Base-by-base conservation (phyloP, 2,329 filamentous ascomycete species). In the Phymatotrichopsis omnivora region DNA sequence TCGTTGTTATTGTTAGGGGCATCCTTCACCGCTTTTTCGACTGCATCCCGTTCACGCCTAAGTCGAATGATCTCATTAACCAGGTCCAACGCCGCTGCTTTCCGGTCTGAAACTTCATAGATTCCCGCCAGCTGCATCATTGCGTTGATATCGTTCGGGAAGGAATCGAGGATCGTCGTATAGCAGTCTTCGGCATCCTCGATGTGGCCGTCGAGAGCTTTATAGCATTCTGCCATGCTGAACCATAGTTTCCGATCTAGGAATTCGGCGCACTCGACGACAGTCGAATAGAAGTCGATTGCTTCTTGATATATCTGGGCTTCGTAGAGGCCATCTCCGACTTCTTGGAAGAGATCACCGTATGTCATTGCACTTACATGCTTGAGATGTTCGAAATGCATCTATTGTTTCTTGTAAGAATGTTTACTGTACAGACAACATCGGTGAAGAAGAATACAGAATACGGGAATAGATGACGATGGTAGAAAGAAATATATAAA, bases 91-190 rank as follows among this genome's bases (percentile, higher is more conserved):
- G 86, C 86, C 58, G 85, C 77, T 57, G 86, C 81, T 17, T 74
- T 77, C 64, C 80, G 76, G 52, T 78, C 78, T 33, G 74, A 73
- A 52, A 73, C 76, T 61, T 93, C 85, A 59, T 93, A 94, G 62
- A 95, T 76, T 57, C 82, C 86, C 10, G 85, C 85, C 7, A 95
- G 69, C 57, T 85, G 76, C 23, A 83, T 76, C 29, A 85, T 79
- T 29, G 85, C 83, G 51, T 86, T 80, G 36, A 89, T 77, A 47
- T 81, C 78, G 30, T 76, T 69, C 33, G 78, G 68, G 52, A 93
- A 82, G 48, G 77, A 72, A 40, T 85, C 76, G 28, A 85, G 76
- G 8, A 87, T 76, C 2, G 75, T 75, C 19, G 85, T 72, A 57
- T 87, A 91, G 59, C 77, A 82, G 53, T 82, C 77, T 58, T 89